Evolutionary conservation across 805 yeast species (phyloP), one percentile per base, ranked within the genome.

Genomic region (Ogataea zsoltii): DNA sequence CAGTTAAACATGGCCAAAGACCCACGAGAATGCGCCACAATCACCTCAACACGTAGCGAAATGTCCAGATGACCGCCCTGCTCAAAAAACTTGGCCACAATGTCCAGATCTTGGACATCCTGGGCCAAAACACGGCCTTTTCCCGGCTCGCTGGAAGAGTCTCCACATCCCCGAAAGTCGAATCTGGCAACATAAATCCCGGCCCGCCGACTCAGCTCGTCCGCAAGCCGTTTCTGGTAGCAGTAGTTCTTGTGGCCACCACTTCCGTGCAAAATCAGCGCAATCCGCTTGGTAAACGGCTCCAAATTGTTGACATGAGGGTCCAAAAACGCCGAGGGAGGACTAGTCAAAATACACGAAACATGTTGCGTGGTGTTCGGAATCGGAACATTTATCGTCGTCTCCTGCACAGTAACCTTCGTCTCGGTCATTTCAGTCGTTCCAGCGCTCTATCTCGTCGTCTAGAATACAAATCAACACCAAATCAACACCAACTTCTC

Each of bases 161-260:
- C 80, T 1, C 97, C 98, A 63, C 94, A 84, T 6, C 85, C 86
- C 44, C 97, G 73, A 57, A 91, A 90, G 64, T 91, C 97, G 54
- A 90, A 82, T 52, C 97, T 70, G 40, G 88, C 72, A 3, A 85
- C 77, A 58, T 74, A 80, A 45, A 80, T 69, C 0, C 95, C 96
- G 47, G 76, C 61, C 13, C 75, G 74, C 2, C 67, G 60, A 0
- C 90, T 82, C 44, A 91, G 62, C 19, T 65, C 66, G 21, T 76
- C 75, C 0, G 95, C 91, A 35, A 88, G 63, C 13, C 67, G 55
- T 19, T 77, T 76, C 51, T 85, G 89, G 63, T 85, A 90, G 48
- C 88, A 80, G 61, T 88, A 85, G 68, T 86, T 79, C 53, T 88
- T 79, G 61, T 91, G 95, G 0, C 96, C 95, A 0, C 83, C 91